Evolutionary conservation across 176 grass and related monocot genomes (phyloP), one percentile per base, ranked within the genome.

Genomic region (Oryza meridionalis): DNA sequence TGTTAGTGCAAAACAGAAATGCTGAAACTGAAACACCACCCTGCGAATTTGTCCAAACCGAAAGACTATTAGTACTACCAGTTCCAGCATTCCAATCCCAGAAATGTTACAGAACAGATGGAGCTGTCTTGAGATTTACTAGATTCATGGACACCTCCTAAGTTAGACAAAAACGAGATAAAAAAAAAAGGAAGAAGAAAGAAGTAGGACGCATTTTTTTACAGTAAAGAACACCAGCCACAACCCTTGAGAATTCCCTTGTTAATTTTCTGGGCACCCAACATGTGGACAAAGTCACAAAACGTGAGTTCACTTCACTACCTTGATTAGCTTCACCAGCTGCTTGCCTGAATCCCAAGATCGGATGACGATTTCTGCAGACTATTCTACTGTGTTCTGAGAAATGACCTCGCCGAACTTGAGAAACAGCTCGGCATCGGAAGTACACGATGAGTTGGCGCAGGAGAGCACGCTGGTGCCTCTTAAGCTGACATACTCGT

Each of bases 341-440:
- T 12, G 62, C 53, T 5, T 5, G 0, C 6, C 74, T 29, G 47
- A 73, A 15, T 50, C 27, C 21, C 33, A 27, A 46, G n/a, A 49
- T 7, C 65, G 2, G 27, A 27, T 26, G 26, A 8, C 13, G 0
- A 7, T 32, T 42, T 25, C 17, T 37, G 7, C 12, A 0, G 29
- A 31, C 29, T 31, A 10, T 0, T 9, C 90, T 88, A 99, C 69
- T 0, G 88, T 89, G 79, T 94, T 96, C 29, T 96, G 97, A 2
- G 91, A 98, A 79, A 98, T 96, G 14, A 70, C 97, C 93, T 92
- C 91, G 0, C 97, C 93, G 37, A 99, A 99, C 73, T 99, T 99
- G 13, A 96, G 94, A 79, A 99, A 99, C 67, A 99, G 89, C 46
- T 99, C 91, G 0, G 91, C 93, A 29, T 99, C 97, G 0, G 97